Evolutionary conservation across 1,284 basidiomycete species (phyloP), one percentile per base, ranked within the genome.

Genomic region (Ceratobasidium sp.): DNA sequence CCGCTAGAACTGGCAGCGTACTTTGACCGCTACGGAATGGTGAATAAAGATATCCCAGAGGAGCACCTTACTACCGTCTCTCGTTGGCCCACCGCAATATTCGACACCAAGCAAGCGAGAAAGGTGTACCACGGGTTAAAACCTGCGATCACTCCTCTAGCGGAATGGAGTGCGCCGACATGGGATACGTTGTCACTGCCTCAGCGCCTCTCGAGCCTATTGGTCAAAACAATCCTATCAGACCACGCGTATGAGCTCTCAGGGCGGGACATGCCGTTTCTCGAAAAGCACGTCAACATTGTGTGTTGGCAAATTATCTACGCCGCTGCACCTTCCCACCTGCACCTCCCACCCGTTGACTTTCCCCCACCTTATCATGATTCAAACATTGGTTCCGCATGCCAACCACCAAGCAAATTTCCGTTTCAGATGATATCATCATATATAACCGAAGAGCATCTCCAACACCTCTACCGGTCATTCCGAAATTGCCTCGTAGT

Each of bases 401-500:
- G 19, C 29, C 54, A 44, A 33, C 19, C 57, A 44, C 41, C 15
- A 3, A 22, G 57, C 19, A 3, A 36, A 8, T 11, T 41, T 4
- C 36, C 36, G 11, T 41, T 41, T 11, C 36, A 41, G 11, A 41
- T 41, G 36, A 6, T 7, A 3, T 57, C 54, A 17, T 41, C 29
- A 57, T 27, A 17, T 6, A n/a, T 44, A 2, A n/a, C 57, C 17
- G 41, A 19, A 14, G 57, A 41, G 36, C 31, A 14, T 29, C 33
- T 29, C 17, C 14, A 44, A 41, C 36, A 24, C 17, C 5, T 4
- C n/a, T 71, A 59, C 29, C 59, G 27, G 45, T 50, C 29, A 56
- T 59, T 60, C 45, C 67, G 67, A 15, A 29, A 45, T 15, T 71
- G 67, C 45, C 56, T 71, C 2, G 31, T 71, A 11, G 41, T 6